Percentiles rank a stretch among this genome's conserved stretches.
These are phyloP conservation scores for Austroboletus eburneus DNA, from an alignment of 768 basidiomycete species.

Conservation along the genomic window DNA sequence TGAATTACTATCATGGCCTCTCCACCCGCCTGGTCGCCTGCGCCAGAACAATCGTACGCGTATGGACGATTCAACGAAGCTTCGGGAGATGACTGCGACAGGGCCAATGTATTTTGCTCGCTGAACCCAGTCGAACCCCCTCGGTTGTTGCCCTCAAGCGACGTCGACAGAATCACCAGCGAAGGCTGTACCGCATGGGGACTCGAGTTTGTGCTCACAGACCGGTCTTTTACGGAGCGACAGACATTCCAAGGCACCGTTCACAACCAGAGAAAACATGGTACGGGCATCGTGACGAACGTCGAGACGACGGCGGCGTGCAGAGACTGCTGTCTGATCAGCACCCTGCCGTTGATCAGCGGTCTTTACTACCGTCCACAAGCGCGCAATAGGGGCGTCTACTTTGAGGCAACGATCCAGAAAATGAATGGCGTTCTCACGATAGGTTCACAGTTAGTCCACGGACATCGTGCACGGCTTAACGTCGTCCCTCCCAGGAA, in stretches of 20 bases:
- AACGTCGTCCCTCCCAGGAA: slow-evolving; percentile 41
- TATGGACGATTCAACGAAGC: slow-evolving; percentile 57
- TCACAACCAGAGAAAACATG: slow-evolving; percentile 30
- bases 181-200: slow-evolving; percentile 53
- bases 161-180: slow-evolving; percentile 47
- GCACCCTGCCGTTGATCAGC: slow-evolving; percentile 55
- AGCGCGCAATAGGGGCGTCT: slow-evolving; percentile 45
- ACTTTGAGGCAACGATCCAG: slow-evolving; percentile 58
- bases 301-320: slow-evolving; percentile 43
- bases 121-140: slow-evolving; percentile 38
- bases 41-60: slow-evolving; percentile 46
- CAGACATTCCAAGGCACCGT: slow-evolving; percentile 43
- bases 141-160: slow-evolving; percentile 45
- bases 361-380: slow-evolving; percentile 56
- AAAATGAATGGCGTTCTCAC: slow-evolving; percentile 58
- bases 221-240: slow-evolving; percentile 3
- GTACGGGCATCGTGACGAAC: slow-evolving; percentile 27
- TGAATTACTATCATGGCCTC: slow-evolving; percentile 1
- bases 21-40: slow-evolving; percentile 58
- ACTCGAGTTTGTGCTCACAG: slow-evolving; percentile 36
- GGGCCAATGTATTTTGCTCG: slow-evolving; percentile 49
- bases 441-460: slow-evolving; percentile 40
- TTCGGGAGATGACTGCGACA: slow-evolving; percentile 48
- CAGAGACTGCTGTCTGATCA: slow-evolving; percentile 50
- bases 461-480: neutral